phyloP scores from a whole-genome alignment of 768 basidiomycete species.

The Agrocybe pediades region DNA sequence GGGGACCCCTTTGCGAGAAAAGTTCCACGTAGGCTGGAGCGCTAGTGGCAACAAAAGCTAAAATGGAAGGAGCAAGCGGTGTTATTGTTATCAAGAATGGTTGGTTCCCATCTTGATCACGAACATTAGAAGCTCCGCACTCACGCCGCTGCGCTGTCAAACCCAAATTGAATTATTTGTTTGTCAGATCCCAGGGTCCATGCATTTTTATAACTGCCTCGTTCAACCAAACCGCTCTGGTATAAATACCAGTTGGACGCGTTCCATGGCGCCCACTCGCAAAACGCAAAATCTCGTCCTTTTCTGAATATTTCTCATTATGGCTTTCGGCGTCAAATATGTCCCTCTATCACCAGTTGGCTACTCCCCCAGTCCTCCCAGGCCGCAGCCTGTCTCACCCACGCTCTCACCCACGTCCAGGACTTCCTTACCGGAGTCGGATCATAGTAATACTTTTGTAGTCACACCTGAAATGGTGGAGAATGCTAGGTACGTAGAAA shows the following conservation, averaged over 20 bases:
- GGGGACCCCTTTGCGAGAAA: too few species aligned
- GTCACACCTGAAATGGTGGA: neutral
- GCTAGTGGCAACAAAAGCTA: neutral
- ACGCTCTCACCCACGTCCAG: neutral
- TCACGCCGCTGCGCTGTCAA: slow-evolving; percentile 14
- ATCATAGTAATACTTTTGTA: neutral
- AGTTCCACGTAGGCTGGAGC: too few species aligned
- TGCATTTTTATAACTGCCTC: slow-evolving; percentile 8
- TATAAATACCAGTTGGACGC: slow-evolving; percentile 17
- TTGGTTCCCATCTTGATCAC: neutral
- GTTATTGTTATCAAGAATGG: slow-evolving; percentile 5
- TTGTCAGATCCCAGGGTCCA: slow-evolving; percentile 13
- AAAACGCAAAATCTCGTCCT: neutral
- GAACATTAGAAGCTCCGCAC: slow-evolving; percentile 11
- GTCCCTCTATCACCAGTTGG: slow-evolving; percentile 11
- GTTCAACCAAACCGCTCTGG: slow-evolving; percentile 1
- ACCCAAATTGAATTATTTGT: slow-evolving; percentile 13
- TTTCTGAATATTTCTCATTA: slow-evolving; percentile 1
- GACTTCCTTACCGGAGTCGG: neutral
- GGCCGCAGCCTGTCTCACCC: neutral
- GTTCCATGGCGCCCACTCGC: slow-evolving; percentile 1
- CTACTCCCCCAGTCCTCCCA: neutral
- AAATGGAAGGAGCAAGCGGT: neutral
- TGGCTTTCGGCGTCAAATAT: slow-evolving; percentile 10
- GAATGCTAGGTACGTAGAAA: neutral